Conservation (phyloP, 257 asterid genomes). For the Nyctanthes arbortristis region DNA sequence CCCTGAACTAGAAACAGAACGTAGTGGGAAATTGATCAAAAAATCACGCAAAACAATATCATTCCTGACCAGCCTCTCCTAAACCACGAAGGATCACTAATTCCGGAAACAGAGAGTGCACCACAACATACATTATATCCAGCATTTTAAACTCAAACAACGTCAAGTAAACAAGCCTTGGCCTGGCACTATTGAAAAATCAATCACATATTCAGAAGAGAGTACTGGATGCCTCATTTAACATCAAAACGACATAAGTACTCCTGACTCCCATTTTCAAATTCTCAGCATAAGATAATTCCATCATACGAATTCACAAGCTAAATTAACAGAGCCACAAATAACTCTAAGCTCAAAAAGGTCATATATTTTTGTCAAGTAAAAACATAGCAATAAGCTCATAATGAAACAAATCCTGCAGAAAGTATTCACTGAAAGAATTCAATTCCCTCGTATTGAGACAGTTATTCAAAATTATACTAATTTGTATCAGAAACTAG, state of each 20-base stretch:
- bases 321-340: not conserved
- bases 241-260: not conserved
- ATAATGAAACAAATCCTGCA: constrained; percentile 8
- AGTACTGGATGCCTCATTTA: not conserved
- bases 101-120: not conserved
- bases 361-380: not conserved
- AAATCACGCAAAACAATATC: too few relatives aligned
- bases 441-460: not conserved
- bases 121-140: not conserved
- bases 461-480: constrained; percentile 35
- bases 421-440: constrained; percentile 19
- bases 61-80: not conserved
- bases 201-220: not conserved
- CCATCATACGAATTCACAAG: not conserved
- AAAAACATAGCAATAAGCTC: not conserved
- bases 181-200: not conserved
- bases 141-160: not conserved
- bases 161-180: not conserved
- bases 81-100: not conserved
- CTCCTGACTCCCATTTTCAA: not conserved
- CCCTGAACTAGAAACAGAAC: not conserved
- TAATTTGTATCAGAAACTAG: constrained; percentile 21
- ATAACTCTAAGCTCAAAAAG: not conserved
- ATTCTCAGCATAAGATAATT: not conserved
- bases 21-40: not conserved